These are phyloP conservation scores for Achaetomium macrosporum DNA, from an alignment of 2,329 filamentous ascomycete species.

Conservation along the genomic window DNA sequence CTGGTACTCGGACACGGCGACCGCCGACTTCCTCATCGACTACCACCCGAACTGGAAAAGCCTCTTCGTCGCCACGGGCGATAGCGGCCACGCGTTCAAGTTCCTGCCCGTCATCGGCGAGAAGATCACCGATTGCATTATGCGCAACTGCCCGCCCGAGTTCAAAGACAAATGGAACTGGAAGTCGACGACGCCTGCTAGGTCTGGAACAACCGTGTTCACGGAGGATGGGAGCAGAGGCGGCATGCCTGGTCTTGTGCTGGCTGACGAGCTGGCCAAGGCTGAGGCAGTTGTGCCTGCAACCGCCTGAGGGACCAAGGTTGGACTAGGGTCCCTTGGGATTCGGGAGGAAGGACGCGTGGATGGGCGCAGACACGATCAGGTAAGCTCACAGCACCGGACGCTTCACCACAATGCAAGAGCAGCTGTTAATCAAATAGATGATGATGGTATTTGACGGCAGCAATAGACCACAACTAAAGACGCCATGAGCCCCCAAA, in stretches of 20 bases:
- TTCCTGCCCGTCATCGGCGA: slow-evolving; percentile 62
- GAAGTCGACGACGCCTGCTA: slow-evolving; percentile 40
- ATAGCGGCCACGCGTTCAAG: slow-evolving; percentile 63
- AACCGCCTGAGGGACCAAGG: neutral
- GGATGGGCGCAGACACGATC: neutral
- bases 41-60: slow-evolving; percentile 58
- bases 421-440: slow-evolving; percentile 10
- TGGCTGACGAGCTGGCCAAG: slow-evolving; percentile 40
- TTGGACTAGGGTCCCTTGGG: too few relatives aligned
- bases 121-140: slow-evolving; percentile 52
- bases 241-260: slow-evolving; percentile 40
- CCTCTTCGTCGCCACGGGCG: slow-evolving; percentile 57
- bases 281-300: neutral
- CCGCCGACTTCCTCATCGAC: slow-evolving; percentile 65
- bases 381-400: slow-evolving; percentile 8
- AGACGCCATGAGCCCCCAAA: neutral
- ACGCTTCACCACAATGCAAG: neutral
- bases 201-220: slow-evolving; percentile 2
- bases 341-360: neutral
- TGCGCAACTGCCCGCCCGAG: slow-evolving; percentile 39
- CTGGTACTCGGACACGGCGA: slow-evolving; percentile 71
- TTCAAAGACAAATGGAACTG: slow-evolving; percentile 57
- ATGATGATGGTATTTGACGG: slow-evolving; percentile 10
- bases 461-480: slow-evolving; percentile 11
- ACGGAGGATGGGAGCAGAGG: slow-evolving; percentile 51